Percentiles rank a stretch among this genome's conserved stretches.
Conservation (phyloP, 1,139 yeast species). For the Debaryomycetaceae sp. region DNA sequence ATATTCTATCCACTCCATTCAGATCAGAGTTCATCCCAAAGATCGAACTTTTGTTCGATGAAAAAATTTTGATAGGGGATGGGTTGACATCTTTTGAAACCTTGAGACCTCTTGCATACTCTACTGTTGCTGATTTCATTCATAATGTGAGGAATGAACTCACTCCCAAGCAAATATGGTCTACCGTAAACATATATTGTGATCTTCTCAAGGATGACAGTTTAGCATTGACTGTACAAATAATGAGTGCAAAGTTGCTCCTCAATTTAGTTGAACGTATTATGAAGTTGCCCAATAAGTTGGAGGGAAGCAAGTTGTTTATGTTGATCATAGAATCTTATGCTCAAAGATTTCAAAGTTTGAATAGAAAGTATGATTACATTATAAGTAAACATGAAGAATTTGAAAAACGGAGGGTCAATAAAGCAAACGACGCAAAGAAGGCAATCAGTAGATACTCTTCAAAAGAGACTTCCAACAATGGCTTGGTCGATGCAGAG, state of each 20-base stretch:
- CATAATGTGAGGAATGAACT: conserved; percentile 88
- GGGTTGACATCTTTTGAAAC: conserved; percentile 92
- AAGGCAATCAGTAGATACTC: conserved; percentile 41
- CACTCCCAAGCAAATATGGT: conserved; percentile 81
- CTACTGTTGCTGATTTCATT: conserved; percentile 93
- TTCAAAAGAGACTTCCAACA: conserved; percentile 18
- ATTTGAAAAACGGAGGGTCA: conserved; percentile 41
- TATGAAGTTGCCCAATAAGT: conserved; percentile 74
- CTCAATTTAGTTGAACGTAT: conserved; percentile 87
- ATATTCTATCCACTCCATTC: conserved; percentile 85
- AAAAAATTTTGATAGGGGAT: conserved; percentile 83
- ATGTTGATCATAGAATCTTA: conserved; percentile 84
- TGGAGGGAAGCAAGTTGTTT: conserved; percentile 81
- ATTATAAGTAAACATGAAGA: conserved; percentile 62
- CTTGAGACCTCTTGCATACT: conserved; percentile 84
- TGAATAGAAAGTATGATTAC: conserved; percentile 68
- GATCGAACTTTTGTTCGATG: conserved; percentile 80
- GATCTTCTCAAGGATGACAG: conserved; percentile 77
- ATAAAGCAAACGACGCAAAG: conserved; percentile 43
- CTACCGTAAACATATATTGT: conserved; percentile 82
- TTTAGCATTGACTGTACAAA: conserved; percentile 86
- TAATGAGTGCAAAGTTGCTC: conserved; percentile 92
- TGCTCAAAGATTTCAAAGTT: conserved; percentile 73
- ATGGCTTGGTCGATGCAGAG: background rate
- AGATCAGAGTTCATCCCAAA: conserved; percentile 81